These are phyloP conservation scores for Forsythia viridissima DNA, from an alignment of 257 asterid genomes.

Conservation along the genomic window DNA sequence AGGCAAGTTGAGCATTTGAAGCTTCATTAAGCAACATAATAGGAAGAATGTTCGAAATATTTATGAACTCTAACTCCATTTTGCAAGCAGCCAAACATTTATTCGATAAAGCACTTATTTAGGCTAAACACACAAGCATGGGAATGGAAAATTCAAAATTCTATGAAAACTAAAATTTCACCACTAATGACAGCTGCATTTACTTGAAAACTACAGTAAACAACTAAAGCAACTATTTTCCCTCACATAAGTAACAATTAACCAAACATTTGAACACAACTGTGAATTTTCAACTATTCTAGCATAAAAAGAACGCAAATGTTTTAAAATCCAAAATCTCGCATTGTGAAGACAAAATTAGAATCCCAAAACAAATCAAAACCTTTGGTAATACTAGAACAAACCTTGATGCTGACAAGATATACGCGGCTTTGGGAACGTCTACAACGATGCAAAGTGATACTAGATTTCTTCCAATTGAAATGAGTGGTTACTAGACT, in stretches of 20 bases:
- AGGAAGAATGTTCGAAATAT: no score
- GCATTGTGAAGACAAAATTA: background rate
- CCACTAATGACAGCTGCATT: no score
- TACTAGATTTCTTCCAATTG: constrained; percentile 37
- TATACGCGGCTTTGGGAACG: constrained; percentile 38
- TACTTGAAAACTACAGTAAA: background rate
- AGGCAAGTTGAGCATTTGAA: no score
- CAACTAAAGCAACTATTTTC: constrained; percentile 4
- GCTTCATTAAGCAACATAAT: no score
- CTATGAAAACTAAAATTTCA: no score
- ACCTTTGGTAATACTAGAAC: background rate
- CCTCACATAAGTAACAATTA: background rate
- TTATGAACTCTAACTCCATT: no score
- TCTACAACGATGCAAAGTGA: constrained; percentile 37
- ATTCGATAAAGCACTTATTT: no score
- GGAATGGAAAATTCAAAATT: no score
- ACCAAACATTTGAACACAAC: background rate
- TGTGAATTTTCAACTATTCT: background rate
- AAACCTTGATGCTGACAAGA: constrained; percentile 50
- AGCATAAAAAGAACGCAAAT: background rate
- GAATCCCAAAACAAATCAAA: no score
- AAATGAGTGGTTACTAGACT: constrained; percentile 29
- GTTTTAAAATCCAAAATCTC: constrained; percentile 2
- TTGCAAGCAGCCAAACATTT: no score
- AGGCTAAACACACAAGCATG: no score